Evolutionary conservation across 1,139 yeast species (phyloP), one percentile per base, ranked within the genome.

Genomic region (Chernovozyma sophiae-reginae): DNA sequence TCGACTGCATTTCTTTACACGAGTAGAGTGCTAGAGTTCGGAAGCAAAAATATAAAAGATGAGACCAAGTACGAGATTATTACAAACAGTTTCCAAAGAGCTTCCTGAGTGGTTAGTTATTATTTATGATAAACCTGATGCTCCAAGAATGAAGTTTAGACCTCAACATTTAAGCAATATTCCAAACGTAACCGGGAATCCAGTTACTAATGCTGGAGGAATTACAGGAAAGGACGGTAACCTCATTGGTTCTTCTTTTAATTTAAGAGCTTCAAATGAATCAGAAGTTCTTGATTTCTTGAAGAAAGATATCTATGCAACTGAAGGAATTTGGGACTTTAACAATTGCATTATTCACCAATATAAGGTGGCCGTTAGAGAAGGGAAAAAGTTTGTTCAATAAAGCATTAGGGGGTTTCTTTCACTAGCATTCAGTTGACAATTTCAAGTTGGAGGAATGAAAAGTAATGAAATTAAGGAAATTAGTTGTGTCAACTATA

Each of bases 311-410:
- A 53, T 76, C 24, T 82, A 77, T 54, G 70, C 73, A 43, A 65
- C 61, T 42, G 59, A 65, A 26, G 86, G 82, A 0, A 70, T 81
- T 37, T 82, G 89, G 89, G 87, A 82, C 52, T 49, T 80, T 39
- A 73, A 73, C 30, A 69, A 66, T 36, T 77, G 71, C 28, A 52
- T 72, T 43, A 69, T 79, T 32, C 68, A 69, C 49, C 84, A 83
- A 3, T 37, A 34, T 36, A 36, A 36, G 20, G 28, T 36, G 18
- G 39, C 37, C 4, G 20, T 33, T 13, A 36, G 42, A 31, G 38
- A 37, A 13, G 40, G 25, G 20, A 37, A 37, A 18, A 16, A 23
- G 11, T 13, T 28, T n/a, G n/a, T n/a, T n/a, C n/a, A n/a, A n/a
- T n/a, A n/a, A n/a, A n/a, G n/a, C n/a, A n/a, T n/a, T n/a, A n/a